These are phyloP conservation scores for Guadua angustifolia DNA, from an alignment of 176 grass and related monocot species.

Conservation along the genomic window DNA sequence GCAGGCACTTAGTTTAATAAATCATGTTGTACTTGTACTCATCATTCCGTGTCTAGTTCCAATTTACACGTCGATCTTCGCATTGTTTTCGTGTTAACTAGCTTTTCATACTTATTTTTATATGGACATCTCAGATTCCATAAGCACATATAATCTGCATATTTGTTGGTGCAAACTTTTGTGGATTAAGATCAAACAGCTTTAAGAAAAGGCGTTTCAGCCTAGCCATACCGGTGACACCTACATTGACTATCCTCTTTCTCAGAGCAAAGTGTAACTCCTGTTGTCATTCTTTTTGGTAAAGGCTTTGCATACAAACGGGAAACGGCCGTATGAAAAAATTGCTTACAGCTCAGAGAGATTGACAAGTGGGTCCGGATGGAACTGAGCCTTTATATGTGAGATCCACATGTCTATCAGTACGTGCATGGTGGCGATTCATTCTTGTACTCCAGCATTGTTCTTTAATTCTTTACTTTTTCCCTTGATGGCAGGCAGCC, in stretches of 20 bases:
- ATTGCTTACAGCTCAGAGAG: neutral
- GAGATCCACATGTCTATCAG: neutral
- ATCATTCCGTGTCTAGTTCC: neutral
- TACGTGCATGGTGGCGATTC: neutral
- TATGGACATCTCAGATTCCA: neutral
- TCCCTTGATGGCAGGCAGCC: neutral
- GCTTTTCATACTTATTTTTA: neutral
- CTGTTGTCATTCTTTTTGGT: neutral
- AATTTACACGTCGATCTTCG: neutral
- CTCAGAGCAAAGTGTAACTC: neutral
- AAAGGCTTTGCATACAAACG: neutral
- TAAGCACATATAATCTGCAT: neutral
- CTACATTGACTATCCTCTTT: neutral
- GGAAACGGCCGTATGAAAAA: neutral
- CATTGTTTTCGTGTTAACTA: neutral
- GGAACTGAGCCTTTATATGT: neutral
- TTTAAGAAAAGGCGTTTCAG: neutral
- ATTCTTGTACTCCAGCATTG: neutral
- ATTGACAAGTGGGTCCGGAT: neutral
- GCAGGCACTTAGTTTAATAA: conserved; percentile 48
- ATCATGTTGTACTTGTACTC: conserved; percentile 32
- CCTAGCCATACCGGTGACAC: neutral
- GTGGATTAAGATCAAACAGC: neutral
- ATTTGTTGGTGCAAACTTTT: neutral
- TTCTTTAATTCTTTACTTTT: no score